These are phyloP conservation scores for Xylaria palmicola DNA, from an alignment of 495 filamentous ascomycete genomes.

Conservation along the genomic window DNA sequence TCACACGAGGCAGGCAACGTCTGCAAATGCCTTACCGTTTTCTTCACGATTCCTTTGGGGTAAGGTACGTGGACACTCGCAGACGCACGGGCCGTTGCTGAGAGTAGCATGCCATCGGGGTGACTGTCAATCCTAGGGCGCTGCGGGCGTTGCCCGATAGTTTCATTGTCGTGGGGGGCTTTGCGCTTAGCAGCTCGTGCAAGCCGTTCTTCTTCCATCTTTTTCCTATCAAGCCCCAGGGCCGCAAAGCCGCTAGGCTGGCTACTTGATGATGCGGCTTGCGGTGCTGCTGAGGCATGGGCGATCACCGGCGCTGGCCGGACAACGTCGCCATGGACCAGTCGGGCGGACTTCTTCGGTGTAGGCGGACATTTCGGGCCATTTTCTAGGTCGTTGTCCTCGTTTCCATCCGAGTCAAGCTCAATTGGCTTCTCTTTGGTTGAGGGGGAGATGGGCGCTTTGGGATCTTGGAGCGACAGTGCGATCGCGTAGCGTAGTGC, in stretches of 20 bases:
- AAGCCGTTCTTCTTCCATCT: slow-evolving; percentile 85
- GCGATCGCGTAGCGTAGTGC: slow-evolving; percentile 45
- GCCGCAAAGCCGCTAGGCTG: slow-evolving; percentile 21
- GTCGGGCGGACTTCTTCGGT: slow-evolving; percentile 5
- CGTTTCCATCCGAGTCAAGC: slow-evolving; percentile 24
- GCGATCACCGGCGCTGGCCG: neutral
- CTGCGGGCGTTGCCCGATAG: slow-evolving; percentile 19
- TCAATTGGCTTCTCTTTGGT: slow-evolving; percentile 17
- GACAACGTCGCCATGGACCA: neutral
- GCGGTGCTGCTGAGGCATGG: neutral
- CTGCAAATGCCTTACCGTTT: slow-evolving; percentile 48
- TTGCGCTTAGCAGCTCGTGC: slow-evolving; percentile 64
- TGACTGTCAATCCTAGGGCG: slow-evolving; percentile 22
- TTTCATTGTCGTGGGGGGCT: slow-evolving; percentile 31
- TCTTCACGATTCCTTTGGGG: slow-evolving; percentile 74
- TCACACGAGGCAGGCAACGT: too few species aligned
- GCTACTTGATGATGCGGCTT: neutral
- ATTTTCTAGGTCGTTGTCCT: slow-evolving; percentile 22
- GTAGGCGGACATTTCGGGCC: slow-evolving; percentile 15
- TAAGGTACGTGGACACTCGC: slow-evolving; percentile 49
- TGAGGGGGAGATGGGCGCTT: neutral
- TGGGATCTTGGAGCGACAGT: slow-evolving; percentile 38
- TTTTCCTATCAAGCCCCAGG: slow-evolving; percentile 65
- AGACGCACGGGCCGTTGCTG: neutral
- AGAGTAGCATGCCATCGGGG: neutral